These are phyloP conservation scores for Penicillium sp. DNA, from an alignment of 2,329 filamentous ascomycete genomes.

Conservation along the genomic window DNA sequence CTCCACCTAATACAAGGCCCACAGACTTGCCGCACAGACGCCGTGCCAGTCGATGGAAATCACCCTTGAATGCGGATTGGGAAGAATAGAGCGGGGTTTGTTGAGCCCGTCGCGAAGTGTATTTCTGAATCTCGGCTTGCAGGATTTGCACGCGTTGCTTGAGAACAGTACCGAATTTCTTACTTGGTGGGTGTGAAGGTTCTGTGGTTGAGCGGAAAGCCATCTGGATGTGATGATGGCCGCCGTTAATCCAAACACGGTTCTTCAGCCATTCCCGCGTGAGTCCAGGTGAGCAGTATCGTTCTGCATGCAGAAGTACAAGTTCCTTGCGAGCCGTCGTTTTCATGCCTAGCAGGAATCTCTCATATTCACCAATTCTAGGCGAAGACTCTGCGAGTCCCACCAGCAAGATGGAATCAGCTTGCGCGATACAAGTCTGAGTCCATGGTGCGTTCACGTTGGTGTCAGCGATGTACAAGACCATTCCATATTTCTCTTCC, in stretches of 20 bases:
- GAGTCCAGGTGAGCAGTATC: conserved; percentile 80
- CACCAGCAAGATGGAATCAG: conserved; percentile 92
- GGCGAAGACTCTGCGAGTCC: conserved; percentile 88
- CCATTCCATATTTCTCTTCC: conserved; percentile 94
- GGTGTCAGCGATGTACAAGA: conserved; percentile 94
- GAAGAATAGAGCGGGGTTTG: conserved; percentile 87
- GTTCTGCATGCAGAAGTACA: conserved; percentile 83
- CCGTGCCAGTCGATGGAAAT: conserved; percentile 90
- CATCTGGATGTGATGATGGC: conserved; percentile 98
- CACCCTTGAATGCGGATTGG: conserved; percentile 90
- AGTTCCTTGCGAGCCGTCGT: conserved; percentile 93
- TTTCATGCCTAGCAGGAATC: conserved; percentile 95
- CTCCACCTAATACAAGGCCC: conserved; percentile 89
- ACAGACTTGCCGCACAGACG: conserved; percentile 92
- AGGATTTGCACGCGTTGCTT: conserved; percentile 93
- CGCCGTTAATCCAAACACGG: conserved; percentile 95
- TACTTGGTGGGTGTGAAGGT: conserved; percentile 71
- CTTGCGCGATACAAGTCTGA: conserved; percentile 94
- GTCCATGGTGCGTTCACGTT: conserved; percentile 98
- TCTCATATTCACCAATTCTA: conserved; percentile 91
- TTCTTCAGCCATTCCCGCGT: conserved; percentile 90
- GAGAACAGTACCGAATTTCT: conserved; percentile 78
- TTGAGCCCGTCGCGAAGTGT: conserved; percentile 88
- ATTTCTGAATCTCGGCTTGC: conserved; percentile 97
- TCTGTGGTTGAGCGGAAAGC: conserved; percentile 74